Percentiles rank a stretch among this genome's conserved stretches.
Evolutionary conservation across 768 basidiomycete species (phyloP).

Genomic region (Fomitopsis pulvina): DNA sequence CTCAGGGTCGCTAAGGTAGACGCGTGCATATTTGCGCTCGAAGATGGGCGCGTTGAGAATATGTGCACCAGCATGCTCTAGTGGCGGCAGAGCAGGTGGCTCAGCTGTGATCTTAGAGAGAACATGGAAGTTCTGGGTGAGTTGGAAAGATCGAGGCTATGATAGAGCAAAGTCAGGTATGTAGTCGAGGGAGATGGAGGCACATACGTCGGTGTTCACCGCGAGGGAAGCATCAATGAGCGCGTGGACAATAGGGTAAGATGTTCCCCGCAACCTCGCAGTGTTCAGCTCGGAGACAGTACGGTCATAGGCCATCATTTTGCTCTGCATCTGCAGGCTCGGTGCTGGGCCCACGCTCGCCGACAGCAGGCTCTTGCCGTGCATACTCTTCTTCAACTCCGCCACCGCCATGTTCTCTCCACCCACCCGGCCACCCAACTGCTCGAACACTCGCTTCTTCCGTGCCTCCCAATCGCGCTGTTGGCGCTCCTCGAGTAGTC

Average conservation of each 20-base stretch:
- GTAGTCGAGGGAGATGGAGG: neutral
- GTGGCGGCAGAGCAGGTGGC: slow-evolving; percentile 66
- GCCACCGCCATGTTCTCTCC: slow-evolving; percentile 48
- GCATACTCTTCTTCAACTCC: slow-evolving; percentile 58
- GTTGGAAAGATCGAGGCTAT: slow-evolving; percentile 46
- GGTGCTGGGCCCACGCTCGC: slow-evolving; percentile 47
- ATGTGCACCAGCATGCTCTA: slow-evolving; percentile 76
- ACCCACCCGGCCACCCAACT: slow-evolving; percentile 65
- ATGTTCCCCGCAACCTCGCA: slow-evolving; percentile 62
- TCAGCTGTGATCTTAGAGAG: slow-evolving; percentile 73
- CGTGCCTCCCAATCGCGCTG: slow-evolving; percentile 84
- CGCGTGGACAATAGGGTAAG: slow-evolving; percentile 70
- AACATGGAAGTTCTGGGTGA: slow-evolving; percentile 65
- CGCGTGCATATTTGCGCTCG: slow-evolving; percentile 77
- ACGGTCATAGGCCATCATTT: slow-evolving; percentile 94
- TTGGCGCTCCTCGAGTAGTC: slow-evolving; percentile 67
- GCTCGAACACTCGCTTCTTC: slow-evolving; percentile 86
- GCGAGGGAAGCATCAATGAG: slow-evolving; percentile 61
- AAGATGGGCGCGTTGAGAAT: slow-evolving; percentile 74
- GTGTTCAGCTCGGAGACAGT: slow-evolving; percentile 74
- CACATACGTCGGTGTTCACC: slow-evolving; percentile 54
- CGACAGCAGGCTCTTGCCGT: slow-evolving; percentile 47
- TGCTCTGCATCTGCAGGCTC: slow-evolving; percentile 78
- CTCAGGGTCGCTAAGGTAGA: slow-evolving; percentile 61
- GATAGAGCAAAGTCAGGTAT: neutral